phyloP scores from a whole-genome alignment of 2,329 filamentous ascomycete genomes.

The Alternaria sp. region DNA sequence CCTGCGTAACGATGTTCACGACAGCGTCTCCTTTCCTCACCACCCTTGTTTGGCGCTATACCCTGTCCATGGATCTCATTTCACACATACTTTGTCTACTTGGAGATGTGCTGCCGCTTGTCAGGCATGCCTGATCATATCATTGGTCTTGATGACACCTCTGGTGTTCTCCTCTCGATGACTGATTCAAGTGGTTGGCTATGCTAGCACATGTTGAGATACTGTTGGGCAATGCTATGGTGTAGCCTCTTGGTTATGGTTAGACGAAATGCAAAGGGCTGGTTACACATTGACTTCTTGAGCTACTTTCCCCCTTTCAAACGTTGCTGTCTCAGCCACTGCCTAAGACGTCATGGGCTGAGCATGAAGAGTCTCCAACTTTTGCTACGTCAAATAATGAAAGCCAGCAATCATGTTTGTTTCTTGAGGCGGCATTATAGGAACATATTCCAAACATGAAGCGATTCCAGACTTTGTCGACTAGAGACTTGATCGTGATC shows the following conservation, averaged over 20 bases:
- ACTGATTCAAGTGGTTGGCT: not conserved
- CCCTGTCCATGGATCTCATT: not conserved
- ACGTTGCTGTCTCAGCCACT: not conserved
- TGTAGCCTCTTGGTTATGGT: not conserved
- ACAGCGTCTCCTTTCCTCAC: not conserved
- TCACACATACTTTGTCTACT: not conserved
- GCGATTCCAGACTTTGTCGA: too few relatives aligned
- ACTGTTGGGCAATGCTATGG: not conserved
- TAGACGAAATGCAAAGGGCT: not conserved
- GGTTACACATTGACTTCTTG: not conserved
- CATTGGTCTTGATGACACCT: not conserved
- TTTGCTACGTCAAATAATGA: not conserved
- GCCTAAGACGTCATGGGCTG: not conserved
- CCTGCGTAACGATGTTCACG: constrained; percentile 1
- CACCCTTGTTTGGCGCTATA: not conserved
- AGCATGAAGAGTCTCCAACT: not conserved
- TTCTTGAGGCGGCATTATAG: not conserved
- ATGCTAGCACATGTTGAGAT: not conserved
- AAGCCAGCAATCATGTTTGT: not conserved
- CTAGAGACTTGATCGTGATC: rapidly evolving
- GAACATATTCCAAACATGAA: not conserved
- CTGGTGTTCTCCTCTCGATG: not conserved
- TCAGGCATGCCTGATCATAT: not conserved
- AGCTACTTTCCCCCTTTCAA: not conserved
- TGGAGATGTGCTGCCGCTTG: not conserved